Conservation (phyloP, 345 rosid genomes). For the Durio zibethinus region DNA sequence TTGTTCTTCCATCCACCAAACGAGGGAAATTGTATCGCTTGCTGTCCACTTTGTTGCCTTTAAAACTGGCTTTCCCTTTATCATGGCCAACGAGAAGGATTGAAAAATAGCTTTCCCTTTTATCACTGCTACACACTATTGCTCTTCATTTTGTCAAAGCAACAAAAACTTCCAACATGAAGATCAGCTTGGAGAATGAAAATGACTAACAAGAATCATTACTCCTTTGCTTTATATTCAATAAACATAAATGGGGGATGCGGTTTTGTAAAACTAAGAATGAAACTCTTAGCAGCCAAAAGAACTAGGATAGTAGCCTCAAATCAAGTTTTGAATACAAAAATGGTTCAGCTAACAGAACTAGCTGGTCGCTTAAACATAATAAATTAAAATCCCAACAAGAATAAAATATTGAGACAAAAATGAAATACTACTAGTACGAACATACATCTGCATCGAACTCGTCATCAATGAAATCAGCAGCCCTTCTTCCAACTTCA, state of each 20-base stretch:
- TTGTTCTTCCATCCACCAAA: too few relatives aligned
- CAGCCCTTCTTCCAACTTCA: slow-evolving; percentile 78
- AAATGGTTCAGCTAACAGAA: neutral
- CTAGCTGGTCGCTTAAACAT: neutral
- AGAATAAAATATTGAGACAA: neutral
- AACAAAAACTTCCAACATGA: too few relatives aligned
- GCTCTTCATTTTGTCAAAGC: too few relatives aligned
- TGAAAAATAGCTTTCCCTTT: too few relatives aligned
- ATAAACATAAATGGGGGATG: neutral
- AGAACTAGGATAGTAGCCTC: neutral
- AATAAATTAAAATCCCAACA: neutral
- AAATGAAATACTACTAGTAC: neutral
- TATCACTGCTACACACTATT: too few relatives aligned
- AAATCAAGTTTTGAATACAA: too few relatives aligned
- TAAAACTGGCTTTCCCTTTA: too few relatives aligned
- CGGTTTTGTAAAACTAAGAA: neutral
- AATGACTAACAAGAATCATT: neutral
- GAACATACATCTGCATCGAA: slow-evolving; percentile 43
- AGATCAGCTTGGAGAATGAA: too few relatives aligned
- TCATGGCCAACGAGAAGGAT: too few relatives aligned
- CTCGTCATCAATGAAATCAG: slow-evolving; percentile 65
- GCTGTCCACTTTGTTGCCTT: too few relatives aligned
- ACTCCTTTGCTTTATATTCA: neutral
- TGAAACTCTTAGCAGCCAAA: neutral
- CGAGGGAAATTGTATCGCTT: too few relatives aligned